Base-by-base conservation (phyloP, 495 filamentous ascomycete species). In the Pyronema omphalodes region DNA sequence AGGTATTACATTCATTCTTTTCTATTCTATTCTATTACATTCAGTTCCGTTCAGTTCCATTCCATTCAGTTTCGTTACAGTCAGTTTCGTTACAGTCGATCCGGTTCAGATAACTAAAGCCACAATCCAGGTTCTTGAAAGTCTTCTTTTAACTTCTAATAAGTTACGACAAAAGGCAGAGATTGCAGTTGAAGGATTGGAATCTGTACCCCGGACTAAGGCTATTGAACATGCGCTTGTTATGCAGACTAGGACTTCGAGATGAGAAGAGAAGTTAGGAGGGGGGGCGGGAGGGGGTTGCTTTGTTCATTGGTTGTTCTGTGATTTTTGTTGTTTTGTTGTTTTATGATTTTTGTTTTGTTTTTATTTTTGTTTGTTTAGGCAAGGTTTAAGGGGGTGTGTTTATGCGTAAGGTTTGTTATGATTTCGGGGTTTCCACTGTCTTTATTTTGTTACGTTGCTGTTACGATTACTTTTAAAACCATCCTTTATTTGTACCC, bases 181-280 rank as follows among this genome's bases (percentile, higher is more conserved):
- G 47, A 35, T 37, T 12, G 55, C 52, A 4, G 41, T 44, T 11
- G 35, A 44, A 36, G 53, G 37, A 34, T 52, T 64, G 44, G 60
- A 63, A 44, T 54, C 60, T 35, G 49, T 64, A 15, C 60, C 61
- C 9, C 57, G 61, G 12, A 63, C 61, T 12, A 64, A 56, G 9
- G 61, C 61, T 9, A 50, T 64, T 36, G 57, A 60, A 37, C 60
- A 64, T 45, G 61, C 55, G 6, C 39, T 64, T 18, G 52, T 59
- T 47, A 62, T 5, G 9, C 44, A 62, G 12, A 47, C 44, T 1
- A 9, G 14, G 12, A 9, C 44, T 3, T 14, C 44, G 14, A 23
- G 12, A 19, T 47, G 44, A 47, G 12, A 9, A 23, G 2, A 9
- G 44, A 47, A n/a, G n/a, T n/a, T n/a, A n/a, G n/a, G n/a, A n/a